Conservation (phyloP, 2,329 filamentous ascomycete species). For the Penicillium frequentans region DNA sequence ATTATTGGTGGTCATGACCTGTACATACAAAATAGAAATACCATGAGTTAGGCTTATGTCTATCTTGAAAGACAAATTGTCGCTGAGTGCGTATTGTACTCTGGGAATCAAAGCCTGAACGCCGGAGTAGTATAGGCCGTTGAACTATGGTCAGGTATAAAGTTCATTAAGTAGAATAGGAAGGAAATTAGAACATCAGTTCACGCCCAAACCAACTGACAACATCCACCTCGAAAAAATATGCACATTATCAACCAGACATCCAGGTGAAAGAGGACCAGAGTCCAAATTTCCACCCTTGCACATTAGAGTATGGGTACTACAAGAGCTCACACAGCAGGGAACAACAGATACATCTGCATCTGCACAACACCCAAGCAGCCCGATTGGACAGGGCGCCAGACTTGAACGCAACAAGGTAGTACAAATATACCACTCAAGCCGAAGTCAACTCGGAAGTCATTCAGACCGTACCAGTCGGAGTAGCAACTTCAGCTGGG, state of each 20-base stretch:
- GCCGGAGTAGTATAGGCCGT: neutral
- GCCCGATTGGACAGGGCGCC: neutral
- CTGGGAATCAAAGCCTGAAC: no score
- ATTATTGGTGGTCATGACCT: neutral
- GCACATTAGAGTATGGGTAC: neutral
- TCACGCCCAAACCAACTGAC: no score
- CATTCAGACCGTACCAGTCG: neutral
- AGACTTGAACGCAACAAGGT: neutral
- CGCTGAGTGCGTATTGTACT: no score
- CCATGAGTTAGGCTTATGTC: neutral
- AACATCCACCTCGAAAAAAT: neutral
- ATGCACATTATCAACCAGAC: neutral
- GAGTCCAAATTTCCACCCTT: neutral
- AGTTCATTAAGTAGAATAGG: neutral
- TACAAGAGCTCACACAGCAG: neutral
- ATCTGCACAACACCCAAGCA: neutral
- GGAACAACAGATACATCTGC: neutral
- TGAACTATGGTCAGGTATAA: neutral
- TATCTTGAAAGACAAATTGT: neutral
- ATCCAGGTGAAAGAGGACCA: neutral
- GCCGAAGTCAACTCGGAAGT: neutral
- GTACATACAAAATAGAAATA: neutral
- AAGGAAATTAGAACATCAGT: neutral
- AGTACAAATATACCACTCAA: neutral
- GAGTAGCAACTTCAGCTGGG: constrained; percentile 5